phyloP scores from a whole-genome alignment of 2,329 filamentous ascomycete genomes.

The Drechslerella stenobrocha region DNA sequence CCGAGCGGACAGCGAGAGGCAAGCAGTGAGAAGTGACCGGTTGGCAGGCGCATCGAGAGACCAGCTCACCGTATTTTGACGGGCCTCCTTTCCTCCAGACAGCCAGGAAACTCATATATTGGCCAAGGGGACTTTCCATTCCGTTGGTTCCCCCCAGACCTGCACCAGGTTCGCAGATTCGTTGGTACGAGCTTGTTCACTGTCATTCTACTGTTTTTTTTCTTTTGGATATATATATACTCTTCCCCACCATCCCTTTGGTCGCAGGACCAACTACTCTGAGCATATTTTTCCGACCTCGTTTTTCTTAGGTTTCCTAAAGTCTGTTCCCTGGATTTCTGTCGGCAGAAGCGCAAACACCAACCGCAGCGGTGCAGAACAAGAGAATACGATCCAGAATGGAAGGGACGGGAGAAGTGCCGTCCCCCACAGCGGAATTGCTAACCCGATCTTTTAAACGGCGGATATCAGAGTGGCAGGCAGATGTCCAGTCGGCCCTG shows the following conservation, averaged over 20 bases:
- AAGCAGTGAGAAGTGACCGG: slow-evolving; percentile 25
- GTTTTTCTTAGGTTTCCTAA: slow-evolving; percentile 10
- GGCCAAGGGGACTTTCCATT: not conserved
- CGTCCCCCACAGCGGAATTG: slow-evolving; percentile 39
- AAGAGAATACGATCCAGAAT: slow-evolving; percentile 5
- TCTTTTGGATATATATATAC: slow-evolving; percentile 1
- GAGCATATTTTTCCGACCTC: too few relatives aligned
- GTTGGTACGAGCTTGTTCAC: slow-evolving; percentile 8
- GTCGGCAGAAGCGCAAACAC: slow-evolving; percentile 11
- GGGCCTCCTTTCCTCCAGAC: slow-evolving; percentile 37
- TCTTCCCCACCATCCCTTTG: slow-evolving; percentile 20
- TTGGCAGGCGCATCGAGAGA: slow-evolving; percentile 27
- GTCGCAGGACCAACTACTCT: slow-evolving; percentile 16
- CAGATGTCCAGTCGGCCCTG: slow-evolving; percentile 40
- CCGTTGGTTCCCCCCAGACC: not conserved
- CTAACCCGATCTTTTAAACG: slow-evolving; percentile 45
- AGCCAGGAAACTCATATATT: not conserved
- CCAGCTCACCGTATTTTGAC: slow-evolving; percentile 41
- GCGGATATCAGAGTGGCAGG: slow-evolving; percentile 47
- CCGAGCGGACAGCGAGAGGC: slow-evolving; percentile 26
- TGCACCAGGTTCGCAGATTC: slow-evolving; percentile 3
- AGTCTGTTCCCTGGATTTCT: too few relatives aligned
- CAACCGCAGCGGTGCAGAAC: not conserved
- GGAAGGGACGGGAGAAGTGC: slow-evolving; percentile 29
- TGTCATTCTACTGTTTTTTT: slow-evolving; percentile 4